These are phyloP conservation scores for Pterulicium gracile DNA, from an alignment of 1,284 basidiomycete species.

Conservation along the genomic window DNA sequence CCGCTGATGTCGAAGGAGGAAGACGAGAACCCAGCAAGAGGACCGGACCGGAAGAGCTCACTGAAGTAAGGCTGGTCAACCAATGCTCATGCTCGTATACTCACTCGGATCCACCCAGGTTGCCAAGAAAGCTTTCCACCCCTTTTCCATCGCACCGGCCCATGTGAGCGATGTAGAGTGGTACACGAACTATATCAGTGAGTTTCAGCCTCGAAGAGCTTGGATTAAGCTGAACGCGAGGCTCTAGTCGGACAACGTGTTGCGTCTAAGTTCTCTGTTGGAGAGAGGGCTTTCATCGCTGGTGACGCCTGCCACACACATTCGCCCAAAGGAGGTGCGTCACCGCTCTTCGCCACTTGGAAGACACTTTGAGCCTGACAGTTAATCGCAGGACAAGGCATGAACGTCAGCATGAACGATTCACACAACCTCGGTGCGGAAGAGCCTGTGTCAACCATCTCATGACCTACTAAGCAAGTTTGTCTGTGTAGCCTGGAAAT, in stretches of 20 bases:
- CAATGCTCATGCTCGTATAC: neutral
- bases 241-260: constrained; percentile 61
- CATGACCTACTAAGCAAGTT: neutral
- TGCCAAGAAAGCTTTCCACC: neutral
- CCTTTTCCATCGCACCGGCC: neutral
- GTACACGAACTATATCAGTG: constrained; percentile 2
- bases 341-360: neutral
- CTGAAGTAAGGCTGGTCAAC: neutral
- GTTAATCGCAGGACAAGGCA: constrained; percentile 40
- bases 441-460: constrained; percentile 4
- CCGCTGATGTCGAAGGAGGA: neutral
- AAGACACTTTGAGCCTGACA: neutral
- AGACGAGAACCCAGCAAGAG: neutral
- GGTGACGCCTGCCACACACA: constrained; percentile 81
- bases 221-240: constrained; percentile 4
- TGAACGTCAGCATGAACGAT: constrained; percentile 81
- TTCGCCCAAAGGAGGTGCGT: constrained; percentile 60
- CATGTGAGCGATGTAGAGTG: neutral
- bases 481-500: constrained; percentile 52
- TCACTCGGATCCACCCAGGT: neutral
- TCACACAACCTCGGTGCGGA: constrained; percentile 58
- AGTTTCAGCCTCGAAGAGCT: too few relatives aligned
- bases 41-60: neutral
- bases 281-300: constrained; percentile 71
- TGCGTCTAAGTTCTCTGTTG: constrained; percentile 52